Evolutionary conservation across 306 rosid species (phyloP).

Genomic region (Inga oerstediana): DNA sequence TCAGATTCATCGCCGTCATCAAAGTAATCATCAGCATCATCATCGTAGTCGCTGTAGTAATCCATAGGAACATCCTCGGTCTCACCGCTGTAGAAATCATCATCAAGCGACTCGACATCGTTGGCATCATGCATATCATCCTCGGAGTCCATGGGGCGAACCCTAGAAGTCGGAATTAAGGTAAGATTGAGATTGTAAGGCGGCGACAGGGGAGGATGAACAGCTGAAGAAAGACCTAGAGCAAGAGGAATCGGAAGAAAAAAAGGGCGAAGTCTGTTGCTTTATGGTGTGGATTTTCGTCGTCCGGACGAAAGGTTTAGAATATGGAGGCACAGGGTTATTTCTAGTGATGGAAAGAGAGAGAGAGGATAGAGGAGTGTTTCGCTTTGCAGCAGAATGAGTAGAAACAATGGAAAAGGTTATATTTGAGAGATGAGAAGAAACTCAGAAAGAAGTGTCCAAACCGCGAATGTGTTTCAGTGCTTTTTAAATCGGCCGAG

Average conservation of each 20-base stretch:
- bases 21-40: conserved; percentile 56
- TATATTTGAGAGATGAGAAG: not conserved
- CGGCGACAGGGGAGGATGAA: not conserved
- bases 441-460: not conserved
- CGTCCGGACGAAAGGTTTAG: conserved; percentile 17
- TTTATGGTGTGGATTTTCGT: conserved; percentile 28
- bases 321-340: not conserved
- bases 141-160: conserved; percentile 70
- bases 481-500: not conserved
- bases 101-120: conserved; percentile 70
- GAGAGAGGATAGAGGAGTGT: not conserved
- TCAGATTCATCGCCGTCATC: conserved; percentile 56
- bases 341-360: not conserved
- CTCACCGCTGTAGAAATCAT: conserved; percentile 83
- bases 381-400: not conserved
- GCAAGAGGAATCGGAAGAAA: conserved; percentile 20
- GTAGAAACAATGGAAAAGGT: not conserved
- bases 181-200: not conserved
- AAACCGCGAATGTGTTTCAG: not conserved
- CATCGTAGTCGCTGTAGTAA: conserved; percentile 58
- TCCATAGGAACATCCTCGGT: conserved; percentile 59
- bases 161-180: conserved; percentile 27
- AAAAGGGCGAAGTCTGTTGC: conserved; percentile 8
- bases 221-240: conserved; percentile 29
- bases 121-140: conserved; percentile 91